Evolutionary conservation across 495 filamentous ascomycete species (phyloP).

Genomic region (Penicillium soppii): DNA sequence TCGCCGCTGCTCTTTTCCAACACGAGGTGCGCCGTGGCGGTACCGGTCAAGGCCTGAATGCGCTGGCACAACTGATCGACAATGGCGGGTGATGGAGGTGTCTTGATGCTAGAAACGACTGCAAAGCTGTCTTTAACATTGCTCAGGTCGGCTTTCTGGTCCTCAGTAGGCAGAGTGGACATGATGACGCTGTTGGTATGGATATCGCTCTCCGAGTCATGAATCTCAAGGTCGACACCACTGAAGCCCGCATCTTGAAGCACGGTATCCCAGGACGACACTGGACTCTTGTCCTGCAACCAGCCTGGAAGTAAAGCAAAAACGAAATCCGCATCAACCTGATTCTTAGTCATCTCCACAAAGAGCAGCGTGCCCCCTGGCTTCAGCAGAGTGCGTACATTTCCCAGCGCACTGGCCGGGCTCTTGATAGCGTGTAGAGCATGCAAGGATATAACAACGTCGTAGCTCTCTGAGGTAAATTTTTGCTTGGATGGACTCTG

Average conservation of each 20-base stretch:
- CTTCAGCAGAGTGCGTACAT: neutral
- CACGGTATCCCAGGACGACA: neutral
- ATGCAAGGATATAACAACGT: neutral
- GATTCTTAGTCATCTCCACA: neutral
- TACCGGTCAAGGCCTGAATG: too few species aligned
- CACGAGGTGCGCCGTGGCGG: too few species aligned
- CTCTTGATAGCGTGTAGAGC: neutral
- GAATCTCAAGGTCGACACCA: conserved; percentile 13
- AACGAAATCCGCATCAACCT: neutral
- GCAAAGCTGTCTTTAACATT: too few species aligned
- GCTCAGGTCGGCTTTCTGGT: too few species aligned
- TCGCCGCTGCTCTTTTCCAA: too few species aligned
- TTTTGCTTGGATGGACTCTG: neutral
- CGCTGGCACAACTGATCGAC: too few species aligned
- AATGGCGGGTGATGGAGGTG: too few species aligned
- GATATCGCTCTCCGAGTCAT: too few species aligned
- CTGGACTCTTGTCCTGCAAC: neutral
- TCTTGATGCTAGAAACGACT: too few species aligned
- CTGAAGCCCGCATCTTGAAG: neutral
- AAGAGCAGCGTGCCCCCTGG: neutral
- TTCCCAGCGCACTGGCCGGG: neutral
- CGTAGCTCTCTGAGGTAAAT: neutral
- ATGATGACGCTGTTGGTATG: too few species aligned
- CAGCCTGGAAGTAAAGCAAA: neutral
- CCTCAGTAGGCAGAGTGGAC: too few species aligned